Conservation (phyloP, 1,284 basidiomycete species). For the Agroathelia rolfsii region DNA sequence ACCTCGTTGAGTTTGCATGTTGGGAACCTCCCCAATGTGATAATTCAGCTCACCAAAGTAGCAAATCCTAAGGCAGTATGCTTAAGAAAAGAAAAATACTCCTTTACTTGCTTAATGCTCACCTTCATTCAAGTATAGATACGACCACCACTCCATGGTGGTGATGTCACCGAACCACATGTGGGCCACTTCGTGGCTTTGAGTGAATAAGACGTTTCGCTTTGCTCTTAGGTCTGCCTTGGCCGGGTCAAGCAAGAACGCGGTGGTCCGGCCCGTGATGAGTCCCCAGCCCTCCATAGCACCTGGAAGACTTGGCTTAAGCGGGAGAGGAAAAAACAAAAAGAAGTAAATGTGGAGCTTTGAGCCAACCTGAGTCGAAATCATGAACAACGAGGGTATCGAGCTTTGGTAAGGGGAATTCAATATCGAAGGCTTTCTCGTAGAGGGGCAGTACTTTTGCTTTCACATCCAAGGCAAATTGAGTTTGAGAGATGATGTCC, state of each 20-base stretch:
- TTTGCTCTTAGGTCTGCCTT: constrained; percentile 69
- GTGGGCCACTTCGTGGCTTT: constrained; percentile 79
- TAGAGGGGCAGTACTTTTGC: constrained; percentile 84
- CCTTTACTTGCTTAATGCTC: constrained; percentile 5
- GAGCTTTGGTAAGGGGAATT: constrained; percentile 88
- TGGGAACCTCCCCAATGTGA: no score
- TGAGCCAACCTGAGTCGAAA: constrained; percentile 65
- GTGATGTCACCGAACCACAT: constrained; percentile 91
- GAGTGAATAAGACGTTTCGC: constrained; percentile 71
- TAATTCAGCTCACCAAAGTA: constrained; percentile 43
- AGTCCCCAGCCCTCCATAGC: constrained; percentile 98
- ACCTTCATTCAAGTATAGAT: constrained; percentile 80
- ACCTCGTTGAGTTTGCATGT: constrained; percentile 5
- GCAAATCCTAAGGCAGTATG: constrained; percentile 68
- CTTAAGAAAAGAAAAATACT: constrained; percentile 4
- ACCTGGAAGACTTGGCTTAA: constrained; percentile 33
- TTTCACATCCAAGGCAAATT: constrained; percentile 86
- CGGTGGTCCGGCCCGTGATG: constrained; percentile 83
- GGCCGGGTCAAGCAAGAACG: constrained; percentile 76
- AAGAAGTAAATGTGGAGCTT: neutral
- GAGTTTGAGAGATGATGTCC: constrained; percentile 76
- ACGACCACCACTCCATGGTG: constrained; percentile 93
- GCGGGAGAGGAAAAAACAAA: neutral
- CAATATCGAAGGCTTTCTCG: constrained; percentile 86
- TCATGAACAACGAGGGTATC: constrained; percentile 81